Evolutionary conservation across 768 basidiomycete species (phyloP).

Genomic region (Hygrophorus pudorinus): DNA sequence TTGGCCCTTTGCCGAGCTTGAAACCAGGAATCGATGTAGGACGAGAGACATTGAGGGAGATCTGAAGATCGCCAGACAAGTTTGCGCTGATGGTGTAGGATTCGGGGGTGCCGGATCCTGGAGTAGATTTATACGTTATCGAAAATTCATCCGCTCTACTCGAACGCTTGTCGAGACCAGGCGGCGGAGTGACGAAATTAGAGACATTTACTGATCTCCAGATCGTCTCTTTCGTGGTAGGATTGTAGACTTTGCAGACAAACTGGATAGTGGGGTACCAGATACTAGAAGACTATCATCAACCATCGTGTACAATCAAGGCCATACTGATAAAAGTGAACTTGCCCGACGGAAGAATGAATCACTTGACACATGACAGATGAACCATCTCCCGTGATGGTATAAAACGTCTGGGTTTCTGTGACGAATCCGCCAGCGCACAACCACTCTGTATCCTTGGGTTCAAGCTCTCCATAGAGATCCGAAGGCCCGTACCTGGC

Average conservation of each 20-base stretch:
- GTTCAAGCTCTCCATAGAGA: slow-evolving; percentile 65
- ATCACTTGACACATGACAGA: slow-evolving; percentile 78
- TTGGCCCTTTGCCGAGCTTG: slow-evolving; percentile 82
- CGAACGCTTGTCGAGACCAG: slow-evolving; percentile 76
- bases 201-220: slow-evolving; percentile 87
- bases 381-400: slow-evolving; percentile 69
- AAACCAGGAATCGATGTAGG: slow-evolving; percentile 71
- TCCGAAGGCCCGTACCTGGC: slow-evolving; percentile 43
- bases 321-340: slow-evolving; percentile 11
- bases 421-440: slow-evolving; percentile 79
- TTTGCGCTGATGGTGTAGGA: slow-evolving; percentile 73
- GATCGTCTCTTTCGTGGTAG: slow-evolving; percentile 55
- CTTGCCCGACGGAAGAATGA: slow-evolving; percentile 83
- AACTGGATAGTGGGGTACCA: slow-evolving; percentile 96
- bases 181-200: slow-evolving; percentile 67
- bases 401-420: slow-evolving; percentile 88
- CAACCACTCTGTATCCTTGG: slow-evolving; percentile 73
- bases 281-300: slow-evolving; percentile 35
- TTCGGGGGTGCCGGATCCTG: slow-evolving; percentile 57
- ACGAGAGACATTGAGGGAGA: slow-evolving; percentile 65
- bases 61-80: slow-evolving; percentile 67
- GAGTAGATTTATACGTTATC: slow-evolving; percentile 51
- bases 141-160: slow-evolving; percentile 80
- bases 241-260: slow-evolving; percentile 80
- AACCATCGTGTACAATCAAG: slow-evolving; percentile 2